Evolutionary conservation across 768 basidiomycete species (phyloP).

Genomic region (Psilocybe cyanescens): DNA sequence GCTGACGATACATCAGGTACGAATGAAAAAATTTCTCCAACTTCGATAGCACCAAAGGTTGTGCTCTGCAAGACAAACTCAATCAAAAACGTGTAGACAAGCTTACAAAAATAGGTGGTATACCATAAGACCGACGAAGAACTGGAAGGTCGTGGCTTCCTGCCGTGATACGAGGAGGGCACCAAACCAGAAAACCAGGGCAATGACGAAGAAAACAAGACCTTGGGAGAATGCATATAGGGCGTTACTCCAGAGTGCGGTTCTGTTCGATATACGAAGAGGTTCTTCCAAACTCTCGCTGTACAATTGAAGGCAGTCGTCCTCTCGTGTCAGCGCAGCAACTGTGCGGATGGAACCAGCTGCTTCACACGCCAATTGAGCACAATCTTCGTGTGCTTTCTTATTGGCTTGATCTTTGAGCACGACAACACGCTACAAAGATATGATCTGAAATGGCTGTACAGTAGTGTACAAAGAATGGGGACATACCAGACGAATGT

Average conservation of each 20-base stretch:
- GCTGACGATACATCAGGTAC: conserved; percentile 91
- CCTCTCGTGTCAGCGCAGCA: conserved; percentile 84
- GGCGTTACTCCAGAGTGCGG: conserved; percentile 64
- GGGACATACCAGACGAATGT: conserved; percentile 72
- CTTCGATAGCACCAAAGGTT: conserved; percentile 83
- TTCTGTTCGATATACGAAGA: conserved; percentile 63
- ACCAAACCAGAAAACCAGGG: conserved; percentile 83
- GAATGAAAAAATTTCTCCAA: conserved; percentile 82
- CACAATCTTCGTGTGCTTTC: conserved; percentile 75
- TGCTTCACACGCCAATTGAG: conserved; percentile 91
- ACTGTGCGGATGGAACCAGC: conserved; percentile 91
- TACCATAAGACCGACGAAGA: conserved; percentile 88
- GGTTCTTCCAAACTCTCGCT: conserved; percentile 74
- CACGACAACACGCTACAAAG: conserved; percentile 74
- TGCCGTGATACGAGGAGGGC: conserved; percentile 58
- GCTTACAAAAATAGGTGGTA: conserved; percentile 15
- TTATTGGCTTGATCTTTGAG: conserved; percentile 87
- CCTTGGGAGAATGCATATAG: conserved; percentile 80
- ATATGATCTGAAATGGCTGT: not conserved
- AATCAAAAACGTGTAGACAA: not conserved
- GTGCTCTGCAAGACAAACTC: conserved; percentile 50
- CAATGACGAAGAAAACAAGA: conserved; percentile 78
- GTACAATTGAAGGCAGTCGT: conserved; percentile 74
- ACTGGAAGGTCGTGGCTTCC: conserved; percentile 60
- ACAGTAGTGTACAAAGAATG: not conserved